A percentile compares a stretch with the other conserved stretches of the same genome.
These are phyloP conservation scores for Fulvia fulva DNA, from an alignment of 2,329 filamentous ascomycete genomes.

Conservation along the genomic window DNA sequence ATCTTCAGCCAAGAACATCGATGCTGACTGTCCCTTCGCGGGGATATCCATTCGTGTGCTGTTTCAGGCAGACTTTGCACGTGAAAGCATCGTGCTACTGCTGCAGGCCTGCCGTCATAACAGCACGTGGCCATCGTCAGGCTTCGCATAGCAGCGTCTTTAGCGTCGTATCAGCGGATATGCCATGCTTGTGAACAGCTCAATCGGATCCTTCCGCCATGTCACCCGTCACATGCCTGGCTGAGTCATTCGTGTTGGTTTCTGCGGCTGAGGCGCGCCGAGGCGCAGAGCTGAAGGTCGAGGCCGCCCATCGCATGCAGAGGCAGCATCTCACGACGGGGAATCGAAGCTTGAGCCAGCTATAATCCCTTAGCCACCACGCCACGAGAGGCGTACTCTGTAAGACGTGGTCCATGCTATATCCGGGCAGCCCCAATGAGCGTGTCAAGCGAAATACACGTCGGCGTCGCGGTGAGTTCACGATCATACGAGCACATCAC, in stretches of 20 bases:
- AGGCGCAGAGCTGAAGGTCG: neutral
- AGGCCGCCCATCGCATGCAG: neutral
- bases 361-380: neutral
- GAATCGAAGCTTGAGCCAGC: conserved; percentile 1
- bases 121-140: neutral
- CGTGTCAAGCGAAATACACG: conserved; percentile 14
- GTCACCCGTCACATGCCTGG: conserved; percentile 1
- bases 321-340: neutral
- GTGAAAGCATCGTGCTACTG: neutral
- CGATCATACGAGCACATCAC: neutral
- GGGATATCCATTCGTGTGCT: neutral
- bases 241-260: neutral
- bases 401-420: neutral
- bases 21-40: neutral
- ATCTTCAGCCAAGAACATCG: neutral
- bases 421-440: conserved; percentile 4
- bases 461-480: conserved; percentile 18
- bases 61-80: neutral
- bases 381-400: conserved; percentile 3
- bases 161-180: neutral
- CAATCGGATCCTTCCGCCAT: neutral
- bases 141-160: neutral
- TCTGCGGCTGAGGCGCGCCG: neutral
- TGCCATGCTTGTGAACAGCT: neutral
- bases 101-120: neutral